Evolutionary conservation across 768 basidiomycete species (phyloP).

Genomic region (Lactarius sanguifluus): DNA sequence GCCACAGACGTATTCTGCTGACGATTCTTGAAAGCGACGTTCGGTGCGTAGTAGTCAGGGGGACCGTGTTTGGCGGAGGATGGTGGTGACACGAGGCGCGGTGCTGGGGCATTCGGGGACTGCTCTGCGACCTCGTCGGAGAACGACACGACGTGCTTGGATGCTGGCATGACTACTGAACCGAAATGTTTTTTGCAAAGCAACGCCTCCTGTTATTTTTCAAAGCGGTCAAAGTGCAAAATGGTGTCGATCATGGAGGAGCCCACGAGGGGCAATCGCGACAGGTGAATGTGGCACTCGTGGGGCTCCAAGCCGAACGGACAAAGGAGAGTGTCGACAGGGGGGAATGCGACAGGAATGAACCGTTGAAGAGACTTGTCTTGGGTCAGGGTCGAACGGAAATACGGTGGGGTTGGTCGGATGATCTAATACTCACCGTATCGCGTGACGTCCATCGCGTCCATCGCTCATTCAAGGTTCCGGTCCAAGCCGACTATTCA

Average conservation of each 20-base stretch:
- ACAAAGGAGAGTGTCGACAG: background rate
- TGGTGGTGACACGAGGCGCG: background rate
- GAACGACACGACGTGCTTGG: slow-evolving; percentile 4
- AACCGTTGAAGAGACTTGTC: background rate
- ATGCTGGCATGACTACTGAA: slow-evolving; percentile 5
- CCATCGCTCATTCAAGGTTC: no score
- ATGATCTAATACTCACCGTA: background rate
- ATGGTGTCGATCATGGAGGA: background rate
- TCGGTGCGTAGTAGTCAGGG: background rate
- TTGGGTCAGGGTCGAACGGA: background rate
- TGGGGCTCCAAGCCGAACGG: background rate
- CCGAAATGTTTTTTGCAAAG: background rate
- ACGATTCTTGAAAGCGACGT: background rate
- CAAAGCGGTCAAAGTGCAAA: background rate
- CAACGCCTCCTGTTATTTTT: background rate
- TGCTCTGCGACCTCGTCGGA: background rate
- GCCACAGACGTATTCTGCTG: slow-evolving; percentile 25
- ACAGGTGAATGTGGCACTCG: background rate
- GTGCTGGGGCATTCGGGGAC: background rate
- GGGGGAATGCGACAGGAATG: background rate
- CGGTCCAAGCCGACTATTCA: background rate
- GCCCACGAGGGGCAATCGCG: background rate
- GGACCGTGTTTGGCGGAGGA: background rate
- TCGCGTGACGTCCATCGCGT: no score
- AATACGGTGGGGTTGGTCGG: background rate